Evolutionary conservation across 371 early-diverging fungal species (phyloP).

Genomic region (Gilbertella persicaria): DNA sequence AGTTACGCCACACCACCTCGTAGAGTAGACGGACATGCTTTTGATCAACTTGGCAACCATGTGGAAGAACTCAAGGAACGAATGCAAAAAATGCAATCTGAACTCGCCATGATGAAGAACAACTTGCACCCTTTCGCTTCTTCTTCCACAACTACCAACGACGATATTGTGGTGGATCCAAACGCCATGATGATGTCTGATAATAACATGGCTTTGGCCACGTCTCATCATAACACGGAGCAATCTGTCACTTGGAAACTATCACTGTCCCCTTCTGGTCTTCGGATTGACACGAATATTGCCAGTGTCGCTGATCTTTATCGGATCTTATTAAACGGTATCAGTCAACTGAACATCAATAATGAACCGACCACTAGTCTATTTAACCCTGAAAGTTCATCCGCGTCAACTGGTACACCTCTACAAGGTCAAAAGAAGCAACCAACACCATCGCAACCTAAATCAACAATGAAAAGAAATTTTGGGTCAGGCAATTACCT

Average conservation of each 20-base stretch:
- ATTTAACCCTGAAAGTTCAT: slow-evolving; percentile 34
- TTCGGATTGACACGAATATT: slow-evolving; percentile 51
- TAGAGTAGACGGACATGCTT: slow-evolving; percentile 60
- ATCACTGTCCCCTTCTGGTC: slow-evolving; percentile 45
- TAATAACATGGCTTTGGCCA: slow-evolving; percentile 45
- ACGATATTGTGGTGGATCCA: too few relatives aligned
- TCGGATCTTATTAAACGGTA: slow-evolving; percentile 44
- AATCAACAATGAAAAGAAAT: not conserved
- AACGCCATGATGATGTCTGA: too few relatives aligned
- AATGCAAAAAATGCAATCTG: slow-evolving; percentile 50
- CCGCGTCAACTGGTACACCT: not conserved
- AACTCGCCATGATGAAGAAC: slow-evolving; percentile 53
- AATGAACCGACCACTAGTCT: slow-evolving; percentile 35
- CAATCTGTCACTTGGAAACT: slow-evolving; percentile 50
- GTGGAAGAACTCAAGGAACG: slow-evolving; percentile 53
- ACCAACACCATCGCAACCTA: not conserved
- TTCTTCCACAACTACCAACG: not conserved
- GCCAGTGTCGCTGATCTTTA: slow-evolving; percentile 47
- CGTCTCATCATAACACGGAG: slow-evolving; percentile 13
- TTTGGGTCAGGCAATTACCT: not conserved
- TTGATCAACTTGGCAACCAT: slow-evolving; percentile 54
- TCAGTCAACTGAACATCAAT: slow-evolving; percentile 46
- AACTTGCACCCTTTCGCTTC: slow-evolving; percentile 36
- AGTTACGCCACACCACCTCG: slow-evolving; percentile 55
- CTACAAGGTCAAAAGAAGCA: too few relatives aligned